Conservation (phyloP, 768 basidiomycete genomes). For the Lentinus brumalis region DNA sequence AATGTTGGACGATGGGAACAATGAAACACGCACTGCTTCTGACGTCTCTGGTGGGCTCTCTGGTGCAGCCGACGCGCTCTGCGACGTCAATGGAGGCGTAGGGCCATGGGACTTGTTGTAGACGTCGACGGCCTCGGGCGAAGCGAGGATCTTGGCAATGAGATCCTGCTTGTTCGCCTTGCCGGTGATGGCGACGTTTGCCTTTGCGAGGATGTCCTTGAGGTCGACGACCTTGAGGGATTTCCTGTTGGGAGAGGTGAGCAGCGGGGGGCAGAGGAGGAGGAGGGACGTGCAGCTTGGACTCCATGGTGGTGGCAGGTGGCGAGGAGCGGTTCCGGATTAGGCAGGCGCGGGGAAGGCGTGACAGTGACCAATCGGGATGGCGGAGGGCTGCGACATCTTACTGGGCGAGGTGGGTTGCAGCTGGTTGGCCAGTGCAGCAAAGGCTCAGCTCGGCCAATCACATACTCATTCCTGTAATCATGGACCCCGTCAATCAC, state of each 20-base stretch:
- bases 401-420: constrained; percentile 20
- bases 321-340: constrained; percentile 9
- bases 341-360: constrained; percentile 3
- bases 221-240: constrained; percentile 75
- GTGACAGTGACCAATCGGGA: constrained; percentile 14
- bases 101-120: constrained; percentile 40
- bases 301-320: constrained; percentile 35
- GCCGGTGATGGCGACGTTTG: constrained; percentile 47
- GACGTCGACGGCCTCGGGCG: constrained; percentile 48
- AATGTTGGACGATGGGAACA: constrained; percentile 18
- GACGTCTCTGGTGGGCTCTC: constrained; percentile 21
- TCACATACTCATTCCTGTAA: constrained; percentile 25
- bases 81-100: constrained; percentile 1
- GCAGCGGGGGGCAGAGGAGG: not conserved
- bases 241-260: constrained; percentile 39
- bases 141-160: constrained; percentile 60
- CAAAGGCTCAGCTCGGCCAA: constrained; percentile 16
- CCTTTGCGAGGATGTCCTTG: constrained; percentile 59
- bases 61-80: constrained; percentile 35
- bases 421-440: constrained; percentile 18
- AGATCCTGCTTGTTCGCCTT: constrained; percentile 71
- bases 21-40: constrained; percentile 9
- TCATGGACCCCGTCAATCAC: constrained; percentile 57
- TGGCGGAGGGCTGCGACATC: constrained; percentile 7
- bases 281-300: constrained; percentile 37